phyloP scores from a whole-genome alignment of 805 yeast species.

The Candida manassasensis region DNA sequence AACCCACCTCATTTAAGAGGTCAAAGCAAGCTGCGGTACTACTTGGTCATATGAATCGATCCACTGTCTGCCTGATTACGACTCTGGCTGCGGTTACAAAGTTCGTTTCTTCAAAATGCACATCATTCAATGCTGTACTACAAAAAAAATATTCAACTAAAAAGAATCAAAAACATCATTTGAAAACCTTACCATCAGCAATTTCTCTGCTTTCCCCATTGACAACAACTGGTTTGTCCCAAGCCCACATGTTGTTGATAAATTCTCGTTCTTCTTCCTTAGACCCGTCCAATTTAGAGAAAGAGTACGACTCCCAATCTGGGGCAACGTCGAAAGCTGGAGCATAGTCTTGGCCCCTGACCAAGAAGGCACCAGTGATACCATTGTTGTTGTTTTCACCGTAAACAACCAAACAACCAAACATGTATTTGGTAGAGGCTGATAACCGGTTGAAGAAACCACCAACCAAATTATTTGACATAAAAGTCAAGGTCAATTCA shows the following conservation, averaged over 20 bases:
- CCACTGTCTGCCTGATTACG: too few species aligned
- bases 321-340: constrained; percentile 99
- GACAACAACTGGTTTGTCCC: constrained; percentile 89
- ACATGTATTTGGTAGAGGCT: constrained; percentile 89
- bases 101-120: too few species aligned
- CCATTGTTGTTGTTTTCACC: constrained; percentile 99
- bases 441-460: constrained; percentile 95
- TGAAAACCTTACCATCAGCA: constrained; percentile 96
- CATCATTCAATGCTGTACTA: too few species aligned
- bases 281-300: constrained; percentile 77
- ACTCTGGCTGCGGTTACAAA: too few species aligned
- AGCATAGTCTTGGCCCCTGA: constrained; percentile 86
- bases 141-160: too few species aligned
- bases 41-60: too few species aligned
- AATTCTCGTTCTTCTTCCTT: constrained; percentile 74
- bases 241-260: constrained; percentile 90
- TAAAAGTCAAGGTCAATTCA: constrained; percentile 92
- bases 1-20: too few species aligned
- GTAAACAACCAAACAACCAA: constrained; percentile 90
- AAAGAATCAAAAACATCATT: too few species aligned
- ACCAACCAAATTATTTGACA: constrained; percentile 97
- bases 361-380: constrained; percentile 88
- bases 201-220: constrained; percentile 81
- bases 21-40: too few species aligned
- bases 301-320: constrained; percentile 94